phyloP scores from a whole-genome alignment of 1,284 basidiomycete genomes.

The Ustilago crameri region DNA sequence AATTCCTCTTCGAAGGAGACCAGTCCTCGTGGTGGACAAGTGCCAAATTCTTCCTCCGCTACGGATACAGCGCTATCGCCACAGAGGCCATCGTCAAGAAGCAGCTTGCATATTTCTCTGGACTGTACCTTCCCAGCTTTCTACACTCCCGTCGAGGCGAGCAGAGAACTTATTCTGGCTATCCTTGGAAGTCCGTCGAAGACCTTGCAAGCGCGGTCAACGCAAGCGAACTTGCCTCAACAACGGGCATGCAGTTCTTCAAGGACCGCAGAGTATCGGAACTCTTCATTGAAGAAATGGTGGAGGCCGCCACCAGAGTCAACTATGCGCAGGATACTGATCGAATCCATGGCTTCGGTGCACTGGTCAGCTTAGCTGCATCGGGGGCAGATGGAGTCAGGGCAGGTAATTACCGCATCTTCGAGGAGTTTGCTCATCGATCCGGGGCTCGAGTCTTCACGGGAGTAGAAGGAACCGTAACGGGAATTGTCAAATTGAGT shows the following conservation, averaged over 20 bases:
- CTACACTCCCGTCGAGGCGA: conserved; percentile 69
- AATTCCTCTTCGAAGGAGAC: conserved; percentile 62
- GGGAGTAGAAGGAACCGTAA: conserved; percentile 58
- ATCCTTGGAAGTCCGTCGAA: conserved; percentile 75
- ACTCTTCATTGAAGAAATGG: conserved; percentile 75
- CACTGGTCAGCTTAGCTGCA: conserved; percentile 79
- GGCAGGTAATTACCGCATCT: conserved; percentile 87
- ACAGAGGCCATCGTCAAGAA: conserved; percentile 73
- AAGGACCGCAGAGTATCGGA: conserved; percentile 44
- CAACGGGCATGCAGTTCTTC: conserved; percentile 65
- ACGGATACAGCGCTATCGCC: conserved; percentile 78
- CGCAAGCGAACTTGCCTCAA: conserved; percentile 69
- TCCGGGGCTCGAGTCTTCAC: conserved; percentile 72
- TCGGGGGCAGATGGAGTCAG: conserved; percentile 76
- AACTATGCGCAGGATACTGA: conserved; percentile 83
- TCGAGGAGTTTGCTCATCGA: conserved; percentile 80
- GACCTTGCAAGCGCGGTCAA: conserved; percentile 73
- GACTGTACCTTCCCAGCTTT: conserved; percentile 75
- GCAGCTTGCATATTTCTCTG: conserved; percentile 70
- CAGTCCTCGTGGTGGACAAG: conserved; percentile 63
- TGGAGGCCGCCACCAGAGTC: conserved; percentile 84
- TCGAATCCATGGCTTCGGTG: conserved; percentile 83
- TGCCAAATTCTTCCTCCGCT: conserved; percentile 73
- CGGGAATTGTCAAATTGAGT: conserved; percentile 56
- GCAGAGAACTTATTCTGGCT: conserved; percentile 29